Percentiles rank a stretch among this genome's conserved stretches.
Evolutionary conservation across 495 filamentous ascomycete genomes (phyloP).

Genomic region (Copromyces sp.): DNA sequence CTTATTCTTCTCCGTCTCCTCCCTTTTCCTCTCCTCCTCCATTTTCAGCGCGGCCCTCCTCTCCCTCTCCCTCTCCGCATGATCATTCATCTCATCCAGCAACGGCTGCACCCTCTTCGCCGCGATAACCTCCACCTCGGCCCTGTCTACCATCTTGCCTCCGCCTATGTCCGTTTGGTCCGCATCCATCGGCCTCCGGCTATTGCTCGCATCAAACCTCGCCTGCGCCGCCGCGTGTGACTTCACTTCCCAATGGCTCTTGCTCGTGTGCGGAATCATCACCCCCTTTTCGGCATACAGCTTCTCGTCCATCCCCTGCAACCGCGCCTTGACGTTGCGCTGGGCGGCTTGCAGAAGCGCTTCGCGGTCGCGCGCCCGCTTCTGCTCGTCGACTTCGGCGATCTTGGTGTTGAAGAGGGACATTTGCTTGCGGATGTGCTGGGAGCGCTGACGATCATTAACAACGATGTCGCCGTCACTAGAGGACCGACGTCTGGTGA

Average conservation of each 20-base stretch:
- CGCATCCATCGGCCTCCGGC: slow-evolving; percentile 25
- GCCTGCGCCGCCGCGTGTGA: slow-evolving; percentile 56
- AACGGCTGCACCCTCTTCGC: slow-evolving; percentile 73
- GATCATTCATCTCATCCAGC: slow-evolving; percentile 78
- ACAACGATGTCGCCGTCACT: slow-evolving; percentile 50
- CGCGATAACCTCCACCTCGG: slow-evolving; percentile 74
- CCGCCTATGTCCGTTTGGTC: slow-evolving; percentile 72
- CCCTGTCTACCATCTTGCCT: slow-evolving; percentile 66
- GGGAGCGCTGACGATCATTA: slow-evolving; percentile 58
- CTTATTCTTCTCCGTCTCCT: slow-evolving; percentile 34
- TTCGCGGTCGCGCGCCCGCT: slow-evolving; percentile 62
- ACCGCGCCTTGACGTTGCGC: slow-evolving; percentile 67
- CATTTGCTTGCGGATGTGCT: slow-evolving; percentile 73
- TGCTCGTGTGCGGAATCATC: slow-evolving; percentile 49
- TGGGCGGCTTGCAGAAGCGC: slow-evolving; percentile 68
- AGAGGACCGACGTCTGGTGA: slow-evolving; percentile 53
- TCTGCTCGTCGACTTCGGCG: slow-evolving; percentile 60
- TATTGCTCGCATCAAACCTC: slow-evolving; percentile 42
- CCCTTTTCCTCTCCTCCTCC: slow-evolving; percentile 39
- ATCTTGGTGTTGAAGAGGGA: slow-evolving; percentile 58
- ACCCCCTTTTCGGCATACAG: slow-evolving; percentile 69
- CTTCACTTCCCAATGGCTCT: slow-evolving; percentile 70
- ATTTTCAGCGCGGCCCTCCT: slow-evolving; percentile 42
- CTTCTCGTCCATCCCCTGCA: slow-evolving; percentile 71
- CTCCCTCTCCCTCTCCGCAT: slow-evolving; percentile 55